These are phyloP conservation scores for Xylaria nigripes DNA, from an alignment of 495 filamentous ascomycete genomes.

Conservation along the genomic window DNA sequence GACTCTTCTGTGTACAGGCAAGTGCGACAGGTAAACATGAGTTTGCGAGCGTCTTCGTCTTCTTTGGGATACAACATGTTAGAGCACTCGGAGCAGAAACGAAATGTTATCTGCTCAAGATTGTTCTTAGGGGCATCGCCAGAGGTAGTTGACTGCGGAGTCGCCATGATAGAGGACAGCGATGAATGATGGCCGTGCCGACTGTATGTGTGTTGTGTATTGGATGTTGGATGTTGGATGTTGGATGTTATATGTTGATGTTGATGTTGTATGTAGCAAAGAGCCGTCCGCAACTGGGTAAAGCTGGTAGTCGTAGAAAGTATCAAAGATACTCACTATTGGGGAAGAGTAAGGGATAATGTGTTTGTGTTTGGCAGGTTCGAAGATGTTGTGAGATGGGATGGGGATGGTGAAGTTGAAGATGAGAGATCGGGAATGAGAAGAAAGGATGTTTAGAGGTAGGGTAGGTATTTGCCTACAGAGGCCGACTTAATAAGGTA, in stretches of 20 bases:
- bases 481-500: no score
- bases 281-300: neutral
- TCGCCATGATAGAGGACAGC: conserved; percentile 40
- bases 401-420: no score
- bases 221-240: no score
- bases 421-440: no score
- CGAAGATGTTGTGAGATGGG: neutral
- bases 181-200: neutral
- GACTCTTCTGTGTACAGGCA: conserved; percentile 84
- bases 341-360: neutral
- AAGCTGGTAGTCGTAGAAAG: neutral
- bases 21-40: conserved; percentile 66
- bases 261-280: neutral
- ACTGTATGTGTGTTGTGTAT: no score
- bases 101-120: conserved; percentile 79
- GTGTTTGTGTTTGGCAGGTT: neutral
- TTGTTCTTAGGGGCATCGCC: conserved; percentile 46
- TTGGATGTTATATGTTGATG: no score
- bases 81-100: conserved; percentile 95
- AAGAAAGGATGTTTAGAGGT: no score
- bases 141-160: conserved; percentile 48
- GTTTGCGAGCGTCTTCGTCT: conserved; percentile 51
- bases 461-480: no score
- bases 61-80: conserved; percentile 98
- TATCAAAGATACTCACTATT: neutral